Evolutionary conservation across 2,329 filamentous ascomycete genomes (phyloP), one percentile per base, ranked within the genome.

Genomic region (Paramyrothecium roridum): DNA sequence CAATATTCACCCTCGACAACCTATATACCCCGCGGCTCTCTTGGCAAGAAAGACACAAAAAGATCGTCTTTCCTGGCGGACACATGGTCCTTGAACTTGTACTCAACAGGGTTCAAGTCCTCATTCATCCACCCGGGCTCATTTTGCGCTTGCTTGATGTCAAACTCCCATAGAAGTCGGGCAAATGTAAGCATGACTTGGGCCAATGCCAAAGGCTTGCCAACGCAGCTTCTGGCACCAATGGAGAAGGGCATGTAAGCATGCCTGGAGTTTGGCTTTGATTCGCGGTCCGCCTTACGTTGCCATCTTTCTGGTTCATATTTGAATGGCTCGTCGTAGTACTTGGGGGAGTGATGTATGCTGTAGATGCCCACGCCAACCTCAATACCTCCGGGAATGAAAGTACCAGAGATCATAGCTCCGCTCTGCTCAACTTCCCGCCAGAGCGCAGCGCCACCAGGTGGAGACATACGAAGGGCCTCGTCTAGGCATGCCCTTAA

Each of bases 331-430:
- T 57, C 51, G 3, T 50, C 34, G 19, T 53, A 61, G 46, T 58
- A 54, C 11, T 20, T 23, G 7, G 45, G 22, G 45, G 50, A 59
- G 23, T 59, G 62, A 7, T 65, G 62, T 0, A 65, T 54, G 19
- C 49, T 57, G 40, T 65, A 65, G 21, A 62, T 53, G 0, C 57
- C 55, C 12, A 57, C 56, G 2, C 55, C 60, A 8, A 65, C 55
- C 13, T 63, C 60, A 11, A 54, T 51, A 2, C 55, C 53, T 10
- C 20, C 53, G 1, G 64, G 58, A 10, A 64, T 45, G 21, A 54
- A 46, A 2, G 59, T 23, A 1, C 63, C 60, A 26, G 58, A 62
- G 3, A 61, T 59, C 13, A 56, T 22, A 8, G 26, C 49, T 10
- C 33, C 49, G 10, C 33, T 30, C 17, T 19, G 11, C 3, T 19